phyloP scores from a whole-genome alignment of 202 grass and related monocot genomes.

The Eragrostis tef region DNA sequence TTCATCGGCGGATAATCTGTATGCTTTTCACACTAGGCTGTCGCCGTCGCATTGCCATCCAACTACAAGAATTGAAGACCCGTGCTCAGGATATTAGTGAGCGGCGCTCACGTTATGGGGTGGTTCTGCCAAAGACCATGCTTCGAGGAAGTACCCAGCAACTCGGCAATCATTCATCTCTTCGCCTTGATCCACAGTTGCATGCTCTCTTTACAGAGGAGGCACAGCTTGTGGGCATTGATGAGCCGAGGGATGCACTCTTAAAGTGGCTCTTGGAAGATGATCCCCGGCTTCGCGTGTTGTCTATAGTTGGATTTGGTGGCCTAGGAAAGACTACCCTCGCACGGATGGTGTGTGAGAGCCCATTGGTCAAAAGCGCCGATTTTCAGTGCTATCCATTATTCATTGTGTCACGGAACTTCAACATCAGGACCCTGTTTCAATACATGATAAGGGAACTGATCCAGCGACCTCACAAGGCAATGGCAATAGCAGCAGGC shows the following conservation, averaged over 20 bases:
- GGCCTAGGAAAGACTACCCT: constrained; percentile 55
- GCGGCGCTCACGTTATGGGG: constrained; percentile 21
- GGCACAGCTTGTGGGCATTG: constrained; percentile 50
- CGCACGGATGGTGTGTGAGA: constrained; percentile 47
- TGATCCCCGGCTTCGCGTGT: constrained; percentile 35
- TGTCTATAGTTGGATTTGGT: constrained; percentile 46
- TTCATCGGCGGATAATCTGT: not conserved
- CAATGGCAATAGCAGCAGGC: constrained; percentile 24
- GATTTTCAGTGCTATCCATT: constrained; percentile 40
- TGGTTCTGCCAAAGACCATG: not conserved
- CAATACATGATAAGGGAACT: constrained; percentile 44
- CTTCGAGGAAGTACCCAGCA: not conserved
- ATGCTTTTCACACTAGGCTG: not conserved
- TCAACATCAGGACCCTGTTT: constrained; percentile 38
- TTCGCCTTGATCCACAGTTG: constrained; percentile 37
- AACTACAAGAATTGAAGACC: constrained; percentile 38
- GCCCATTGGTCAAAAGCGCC: constrained; percentile 36
- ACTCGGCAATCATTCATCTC: not conserved
- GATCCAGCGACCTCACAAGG: constrained; percentile 22
- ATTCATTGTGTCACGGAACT: constrained; percentile 43
- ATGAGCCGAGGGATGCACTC: constrained; percentile 37
- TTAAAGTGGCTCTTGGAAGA: constrained; percentile 44
- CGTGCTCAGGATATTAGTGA: constrained; percentile 39
- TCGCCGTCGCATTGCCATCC: constrained; percentile 23
- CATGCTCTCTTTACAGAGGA: constrained; percentile 43